Evolutionary conservation across 202 grass and related monocot species (phyloP).

Genomic region (Miscanthus sacchariflorus): DNA sequence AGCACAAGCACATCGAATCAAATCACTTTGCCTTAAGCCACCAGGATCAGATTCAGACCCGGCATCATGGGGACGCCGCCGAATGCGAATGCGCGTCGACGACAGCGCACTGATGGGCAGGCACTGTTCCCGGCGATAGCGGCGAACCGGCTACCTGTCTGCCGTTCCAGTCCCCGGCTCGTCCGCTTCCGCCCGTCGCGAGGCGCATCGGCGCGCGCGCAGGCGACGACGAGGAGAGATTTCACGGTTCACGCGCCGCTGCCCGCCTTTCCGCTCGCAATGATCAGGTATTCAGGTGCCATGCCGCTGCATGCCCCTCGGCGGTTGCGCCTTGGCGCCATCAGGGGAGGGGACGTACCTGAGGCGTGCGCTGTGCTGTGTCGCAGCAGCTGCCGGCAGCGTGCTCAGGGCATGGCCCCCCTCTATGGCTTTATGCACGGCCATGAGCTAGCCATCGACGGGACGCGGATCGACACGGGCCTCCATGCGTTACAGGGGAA

Average conservation of each 20-base stretch:
- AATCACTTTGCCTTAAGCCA: background rate
- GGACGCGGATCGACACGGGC: background rate
- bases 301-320: background rate
- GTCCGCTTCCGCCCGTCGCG: slow-evolving; percentile 26
- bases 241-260: slow-evolving; percentile 16
- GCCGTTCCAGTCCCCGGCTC: background rate
- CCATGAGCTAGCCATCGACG: background rate
- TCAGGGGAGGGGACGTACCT: background rate
- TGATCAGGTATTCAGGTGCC: slow-evolving; percentile 2
- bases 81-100: background rate
- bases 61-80: slow-evolving; percentile 1
- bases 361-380: background rate
- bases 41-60: background rate
- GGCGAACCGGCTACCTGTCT: slow-evolving; percentile 3
- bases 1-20: background rate
- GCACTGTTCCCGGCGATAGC: background rate
- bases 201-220: background rate
- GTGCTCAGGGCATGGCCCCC: background rate
- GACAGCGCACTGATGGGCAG: background rate
- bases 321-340: slow-evolving; percentile 31
- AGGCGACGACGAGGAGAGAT: background rate
- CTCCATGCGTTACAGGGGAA: background rate
- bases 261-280: slow-evolving; percentile 22
- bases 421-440: background rate
- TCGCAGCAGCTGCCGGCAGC: slow-evolving; percentile 23